phyloP scores from a whole-genome alignment of 2,329 filamentous ascomycete species.

The Lasiodiplodia hormozganensis region DNA sequence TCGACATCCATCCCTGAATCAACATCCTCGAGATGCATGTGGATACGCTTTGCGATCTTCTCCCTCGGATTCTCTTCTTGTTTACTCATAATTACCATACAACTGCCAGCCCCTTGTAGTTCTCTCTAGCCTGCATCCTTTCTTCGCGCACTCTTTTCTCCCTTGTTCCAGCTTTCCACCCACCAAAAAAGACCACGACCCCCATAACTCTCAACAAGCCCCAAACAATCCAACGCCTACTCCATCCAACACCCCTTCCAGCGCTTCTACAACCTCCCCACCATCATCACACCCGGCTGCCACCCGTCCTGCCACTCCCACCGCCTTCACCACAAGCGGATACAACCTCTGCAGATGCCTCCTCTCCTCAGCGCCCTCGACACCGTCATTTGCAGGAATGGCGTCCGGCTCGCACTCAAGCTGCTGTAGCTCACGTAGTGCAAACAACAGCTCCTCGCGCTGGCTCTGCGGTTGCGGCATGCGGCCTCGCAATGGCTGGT shows the following conservation, averaged over 20 bases:
- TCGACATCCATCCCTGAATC: too few relatives aligned
- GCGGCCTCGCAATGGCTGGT: slow-evolving; percentile 85
- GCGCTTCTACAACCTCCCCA: slow-evolving; percentile 60
- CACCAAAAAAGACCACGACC: not conserved
- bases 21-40: too few relatives aligned
- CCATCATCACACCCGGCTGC: slow-evolving; percentile 62
- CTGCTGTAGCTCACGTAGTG: slow-evolving; percentile 70
- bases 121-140: too few relatives aligned
- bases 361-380: slow-evolving; percentile 47
- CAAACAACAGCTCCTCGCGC: slow-evolving; percentile 76
- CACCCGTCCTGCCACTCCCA: slow-evolving; percentile 58
- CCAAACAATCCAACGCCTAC: slow-evolving; percentile 50
- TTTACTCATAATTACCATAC: too few relatives aligned
- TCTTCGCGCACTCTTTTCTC: not conserved
- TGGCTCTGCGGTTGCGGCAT: slow-evolving; percentile 89
- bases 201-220: not conserved
- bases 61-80: too few relatives aligned
- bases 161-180: too few relatives aligned
- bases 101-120: too few relatives aligned
- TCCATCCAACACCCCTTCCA: slow-evolving; percentile 49
- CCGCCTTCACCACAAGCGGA: slow-evolving; percentile 73
- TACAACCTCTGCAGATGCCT: slow-evolving; percentile 85
- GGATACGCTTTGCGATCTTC: too few relatives aligned
- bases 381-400: slow-evolving; percentile 58
- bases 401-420: slow-evolving; percentile 74